Evolutionary conservation across 768 basidiomycete genomes (phyloP).

Genomic region (Sarcodon aspratus): DNA sequence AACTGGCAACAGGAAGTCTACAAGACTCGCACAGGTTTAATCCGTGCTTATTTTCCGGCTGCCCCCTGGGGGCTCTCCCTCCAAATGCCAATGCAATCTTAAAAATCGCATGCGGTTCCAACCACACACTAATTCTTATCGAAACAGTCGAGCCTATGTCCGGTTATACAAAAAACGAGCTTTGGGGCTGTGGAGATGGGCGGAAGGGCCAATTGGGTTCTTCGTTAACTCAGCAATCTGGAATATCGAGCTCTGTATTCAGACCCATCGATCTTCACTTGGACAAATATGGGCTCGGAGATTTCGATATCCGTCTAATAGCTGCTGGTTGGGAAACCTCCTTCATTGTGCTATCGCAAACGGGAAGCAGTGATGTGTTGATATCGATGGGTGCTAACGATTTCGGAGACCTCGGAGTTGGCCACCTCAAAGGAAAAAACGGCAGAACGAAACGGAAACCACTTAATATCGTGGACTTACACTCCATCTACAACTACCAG

Average conservation of each 20-base stretch:
- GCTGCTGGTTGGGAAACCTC: constrained; percentile 80
- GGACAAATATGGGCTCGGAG: constrained; percentile 21
- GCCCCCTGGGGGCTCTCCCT: constrained; percentile 14
- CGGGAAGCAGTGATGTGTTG: constrained; percentile 35
- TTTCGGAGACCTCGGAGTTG: constrained; percentile 70
- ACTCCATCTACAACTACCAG: constrained; percentile 11
- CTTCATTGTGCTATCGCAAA: constrained; percentile 48
- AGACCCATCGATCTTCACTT: constrained; percentile 28
- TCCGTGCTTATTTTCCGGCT: constrained; percentile 22
- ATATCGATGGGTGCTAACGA: constrained; percentile 81
- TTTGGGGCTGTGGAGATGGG: constrained; percentile 76
- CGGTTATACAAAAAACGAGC: constrained; percentile 14
- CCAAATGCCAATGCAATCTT: constrained; percentile 20
- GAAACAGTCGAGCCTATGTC: constrained; percentile 12
- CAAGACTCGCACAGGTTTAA: constrained; percentile 30
- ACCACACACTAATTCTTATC: constrained; percentile 67
- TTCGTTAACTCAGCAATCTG: constrained; percentile 14
- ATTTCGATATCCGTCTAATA: constrained; percentile 36
- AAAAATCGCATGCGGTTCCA: constrained; percentile 59
- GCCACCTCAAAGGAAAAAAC: constrained; percentile 11
- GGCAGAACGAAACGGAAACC: constrained; percentile 7
- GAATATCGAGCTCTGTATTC: constrained; percentile 27
- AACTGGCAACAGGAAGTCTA: constrained; percentile 27
- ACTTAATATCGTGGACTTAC: constrained; percentile 32
- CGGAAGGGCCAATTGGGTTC: constrained; percentile 61